Conservation (phyloP, 352 stramenopile species). For the Globisporangium carolinianum region DNA sequence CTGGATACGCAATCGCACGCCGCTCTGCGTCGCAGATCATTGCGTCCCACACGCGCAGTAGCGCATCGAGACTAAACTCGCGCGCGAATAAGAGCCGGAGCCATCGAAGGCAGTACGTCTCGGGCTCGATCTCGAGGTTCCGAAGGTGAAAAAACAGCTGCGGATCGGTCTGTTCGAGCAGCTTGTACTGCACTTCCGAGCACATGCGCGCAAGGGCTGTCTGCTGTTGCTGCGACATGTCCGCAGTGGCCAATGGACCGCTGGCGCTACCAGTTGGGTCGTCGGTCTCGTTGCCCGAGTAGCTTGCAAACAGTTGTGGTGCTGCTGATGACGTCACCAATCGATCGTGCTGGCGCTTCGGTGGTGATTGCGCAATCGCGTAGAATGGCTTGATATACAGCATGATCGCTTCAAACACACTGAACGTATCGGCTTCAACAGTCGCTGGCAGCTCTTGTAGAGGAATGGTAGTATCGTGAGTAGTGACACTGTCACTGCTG, state of each 20-base stretch:
- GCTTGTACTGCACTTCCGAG: slow-evolving; percentile 65
- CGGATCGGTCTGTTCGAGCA: slow-evolving; percentile 73
- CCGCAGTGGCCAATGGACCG: neutral
- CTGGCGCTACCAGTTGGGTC: slow-evolving; percentile 4
- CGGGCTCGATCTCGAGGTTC: slow-evolving; percentile 72
- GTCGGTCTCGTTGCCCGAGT: slow-evolving; percentile 14
- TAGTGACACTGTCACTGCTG: neutral
- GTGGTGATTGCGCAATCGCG: slow-evolving; percentile 47
- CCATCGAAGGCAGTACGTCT: slow-evolving; percentile 81
- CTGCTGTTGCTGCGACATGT: slow-evolving; percentile 14
- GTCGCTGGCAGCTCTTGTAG: slow-evolving; percentile 23
- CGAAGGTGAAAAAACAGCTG: slow-evolving; percentile 75
- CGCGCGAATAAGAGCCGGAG: slow-evolving; percentile 72
- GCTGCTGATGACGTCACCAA: neutral
- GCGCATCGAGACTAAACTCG: slow-evolving; percentile 58
- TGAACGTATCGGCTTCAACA: slow-evolving; percentile 58
- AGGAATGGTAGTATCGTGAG: neutral
- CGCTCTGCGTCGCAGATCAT: slow-evolving; percentile 45
- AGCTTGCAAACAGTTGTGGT: slow-evolving; percentile 17
- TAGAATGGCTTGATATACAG: slow-evolving; percentile 76
- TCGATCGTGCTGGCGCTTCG: neutral
- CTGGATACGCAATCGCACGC: slow-evolving; percentile 22
- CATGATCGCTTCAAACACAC: slow-evolving; percentile 74
- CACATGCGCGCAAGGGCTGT: slow-evolving; percentile 60
- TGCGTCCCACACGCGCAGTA: slow-evolving; percentile 62